Evolutionary conservation across 2,329 filamentous ascomycete genomes (phyloP).

Genomic region (Pseudopyricularia javanii): DNA sequence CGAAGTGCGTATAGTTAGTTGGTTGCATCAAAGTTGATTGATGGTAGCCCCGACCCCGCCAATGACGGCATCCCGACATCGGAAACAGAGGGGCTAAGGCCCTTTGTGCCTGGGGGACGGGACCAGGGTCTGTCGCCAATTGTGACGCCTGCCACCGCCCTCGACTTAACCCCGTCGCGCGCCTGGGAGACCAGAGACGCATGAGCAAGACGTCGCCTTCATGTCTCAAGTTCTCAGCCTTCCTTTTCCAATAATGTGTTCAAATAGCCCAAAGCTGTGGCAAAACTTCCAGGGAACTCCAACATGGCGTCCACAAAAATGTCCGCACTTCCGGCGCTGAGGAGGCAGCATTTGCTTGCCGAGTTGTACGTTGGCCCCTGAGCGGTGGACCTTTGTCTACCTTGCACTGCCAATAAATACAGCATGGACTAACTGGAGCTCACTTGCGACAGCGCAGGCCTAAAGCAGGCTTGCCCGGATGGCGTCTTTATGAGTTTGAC

Average conservation of each 20-base stretch:
- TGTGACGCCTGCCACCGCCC: constrained; percentile 1
- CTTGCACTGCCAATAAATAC: constrained; percentile 1
- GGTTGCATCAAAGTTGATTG: too few relatives aligned
- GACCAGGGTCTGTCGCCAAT: neutral
- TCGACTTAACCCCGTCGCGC: neutral
- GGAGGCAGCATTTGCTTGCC: constrained; percentile 64
- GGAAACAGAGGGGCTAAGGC: neutral
- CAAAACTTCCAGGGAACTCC: neutral
- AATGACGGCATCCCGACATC: neutral
- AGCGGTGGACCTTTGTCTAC: constrained; percentile 1
- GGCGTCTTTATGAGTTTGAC: constrained; percentile 80
- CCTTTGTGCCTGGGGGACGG: too few relatives aligned
- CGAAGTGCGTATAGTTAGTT: too few relatives aligned
- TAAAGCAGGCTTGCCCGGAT: constrained; percentile 72
- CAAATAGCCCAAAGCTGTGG: neutral
- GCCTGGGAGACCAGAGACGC: neutral
- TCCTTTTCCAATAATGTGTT: neutral
- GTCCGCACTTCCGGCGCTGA: constrained; percentile 40
- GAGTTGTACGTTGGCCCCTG: constrained; percentile 63
- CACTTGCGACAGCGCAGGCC: constrained; percentile 47
- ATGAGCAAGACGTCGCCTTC: neutral
- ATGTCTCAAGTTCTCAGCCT: neutral
- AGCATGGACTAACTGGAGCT: constrained; percentile 10
- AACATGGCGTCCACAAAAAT: constrained; percentile 32
- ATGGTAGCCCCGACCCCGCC: neutral